Conservation (phyloP, 768 basidiomycete genomes). For the Clavulina sp. region DNA sequence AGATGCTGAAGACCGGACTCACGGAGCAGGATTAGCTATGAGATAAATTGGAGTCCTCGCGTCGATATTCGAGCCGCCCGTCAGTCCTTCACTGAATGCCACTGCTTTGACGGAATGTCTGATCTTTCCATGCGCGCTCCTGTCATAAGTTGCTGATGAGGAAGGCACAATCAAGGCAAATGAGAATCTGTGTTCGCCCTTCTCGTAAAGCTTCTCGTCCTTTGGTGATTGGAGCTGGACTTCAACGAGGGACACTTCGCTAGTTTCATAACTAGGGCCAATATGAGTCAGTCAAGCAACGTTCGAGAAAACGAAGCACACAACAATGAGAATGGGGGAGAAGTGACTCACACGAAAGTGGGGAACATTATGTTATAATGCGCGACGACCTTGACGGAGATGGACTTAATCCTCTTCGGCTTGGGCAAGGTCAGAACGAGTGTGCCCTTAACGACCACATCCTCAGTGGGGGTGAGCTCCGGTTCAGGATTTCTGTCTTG, state of each 20-base stretch:
- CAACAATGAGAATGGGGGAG: not conserved
- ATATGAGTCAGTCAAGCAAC: no score
- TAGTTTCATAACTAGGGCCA: no score
- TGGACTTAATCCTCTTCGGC: conserved; percentile 1
- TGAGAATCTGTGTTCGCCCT: not conserved
- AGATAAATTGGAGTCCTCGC: not conserved
- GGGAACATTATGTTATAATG: not conserved
- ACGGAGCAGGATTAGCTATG: not conserved
- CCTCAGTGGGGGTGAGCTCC: not conserved
- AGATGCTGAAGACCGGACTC: not conserved
- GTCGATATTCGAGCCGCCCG: not conserved
- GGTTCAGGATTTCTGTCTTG: no score
- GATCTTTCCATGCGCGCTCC: conserved; percentile 11
- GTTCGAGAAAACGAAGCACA: not conserved
- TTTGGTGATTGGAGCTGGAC: not conserved
- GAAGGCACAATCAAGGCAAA: conserved; percentile 13
- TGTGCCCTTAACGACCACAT: not conserved
- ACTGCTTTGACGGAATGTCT: conserved; percentile 4
- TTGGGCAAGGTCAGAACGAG: not conserved
- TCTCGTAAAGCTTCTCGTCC: not conserved
- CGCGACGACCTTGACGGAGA: conserved; percentile 1
- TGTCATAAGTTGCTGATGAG: conserved; percentile 11
- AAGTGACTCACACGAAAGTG: not conserved
- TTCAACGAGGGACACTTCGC: not conserved
- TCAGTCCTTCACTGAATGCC: not conserved